Percentiles rank a stretch among this genome's conserved stretches.
phyloP scores from a whole-genome alignment of 306 rosid species.

The Prinsepia uniflora region DNA sequence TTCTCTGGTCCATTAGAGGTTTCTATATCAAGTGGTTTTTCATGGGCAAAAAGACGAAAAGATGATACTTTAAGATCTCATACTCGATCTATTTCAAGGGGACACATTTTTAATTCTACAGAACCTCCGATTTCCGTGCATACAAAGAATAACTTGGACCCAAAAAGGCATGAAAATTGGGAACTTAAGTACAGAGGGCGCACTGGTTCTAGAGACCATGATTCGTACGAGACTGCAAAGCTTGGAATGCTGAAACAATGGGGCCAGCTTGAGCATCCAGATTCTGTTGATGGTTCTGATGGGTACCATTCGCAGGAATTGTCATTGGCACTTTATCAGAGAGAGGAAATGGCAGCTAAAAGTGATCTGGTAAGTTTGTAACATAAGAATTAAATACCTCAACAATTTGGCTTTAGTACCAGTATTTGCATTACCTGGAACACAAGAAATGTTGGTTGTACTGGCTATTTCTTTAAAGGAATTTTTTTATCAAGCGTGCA shows the following conservation, averaged over 20 bases:
- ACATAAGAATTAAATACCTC: slow-evolving; percentile 3
- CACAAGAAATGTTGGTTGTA: neutral
- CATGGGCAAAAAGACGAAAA: slow-evolving; percentile 92
- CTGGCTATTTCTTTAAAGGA: neutral
- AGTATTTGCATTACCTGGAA: neutral
- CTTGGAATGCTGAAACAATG: slow-evolving; percentile 70
- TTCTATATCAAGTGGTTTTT: slow-evolving; percentile 93
- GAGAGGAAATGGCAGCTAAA: slow-evolving; percentile 65
- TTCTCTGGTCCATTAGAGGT: slow-evolving; percentile 83
- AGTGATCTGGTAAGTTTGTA: slow-evolving; percentile 64
- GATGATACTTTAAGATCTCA: slow-evolving; percentile 67
- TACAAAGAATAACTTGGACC: slow-evolving; percentile 48
- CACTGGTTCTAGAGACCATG: slow-evolving; percentile 54
- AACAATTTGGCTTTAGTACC: neutral
- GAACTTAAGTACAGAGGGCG: slow-evolving; percentile 32
- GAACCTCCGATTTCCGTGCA: slow-evolving; percentile 46
- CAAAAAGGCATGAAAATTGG: slow-evolving; percentile 54
- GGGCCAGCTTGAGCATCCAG: slow-evolving; percentile 88
- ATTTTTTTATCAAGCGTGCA: too few species aligned
- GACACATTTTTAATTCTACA: slow-evolving; percentile 52
- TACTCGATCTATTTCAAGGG: slow-evolving; percentile 74
- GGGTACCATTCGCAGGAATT: slow-evolving; percentile 90
- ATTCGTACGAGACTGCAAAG: slow-evolving; percentile 61
- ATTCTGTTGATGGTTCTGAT: slow-evolving; percentile 89
- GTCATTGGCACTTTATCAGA: slow-evolving; percentile 58